Conservation (phyloP, 345 rosid genomes). For the Eucalyptus dawsonii region DNA sequence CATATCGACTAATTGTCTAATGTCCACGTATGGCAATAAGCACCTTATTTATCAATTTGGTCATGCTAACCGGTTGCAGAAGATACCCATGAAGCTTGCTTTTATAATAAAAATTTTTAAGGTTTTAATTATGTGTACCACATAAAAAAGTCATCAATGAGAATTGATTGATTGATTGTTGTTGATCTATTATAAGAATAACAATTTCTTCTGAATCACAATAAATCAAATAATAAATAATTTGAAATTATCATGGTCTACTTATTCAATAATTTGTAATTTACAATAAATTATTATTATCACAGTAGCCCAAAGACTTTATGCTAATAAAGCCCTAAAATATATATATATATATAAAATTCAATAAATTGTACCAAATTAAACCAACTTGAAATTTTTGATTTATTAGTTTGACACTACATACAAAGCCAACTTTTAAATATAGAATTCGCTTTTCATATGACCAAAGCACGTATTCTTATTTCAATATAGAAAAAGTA, state of each 20-base stretch:
- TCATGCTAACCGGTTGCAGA: not conserved
- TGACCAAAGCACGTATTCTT: not conserved
- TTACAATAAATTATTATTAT: no score
- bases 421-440: not conserved
- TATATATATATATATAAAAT: fast-evolving
- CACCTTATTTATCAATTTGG: not conserved
- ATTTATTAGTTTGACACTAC: not conserved
- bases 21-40: not conserved
- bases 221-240: no score
- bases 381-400: not conserved
- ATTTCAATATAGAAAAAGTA: not conserved
- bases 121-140: not conserved
- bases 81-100: not conserved
- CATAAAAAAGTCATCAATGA: no score
- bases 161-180: no score
- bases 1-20: no score
- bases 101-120: no score
- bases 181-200: no score
- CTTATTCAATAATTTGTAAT: no score
- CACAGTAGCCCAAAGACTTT: fast-evolving
- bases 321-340: no score
- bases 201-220: fast-evolving
- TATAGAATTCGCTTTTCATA: no score
- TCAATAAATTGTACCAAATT: not conserved
- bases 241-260: no score